Base-by-base conservation (phyloP, 2,329 filamentous ascomycete species). In the Stemphylium vesicarium region DNA sequence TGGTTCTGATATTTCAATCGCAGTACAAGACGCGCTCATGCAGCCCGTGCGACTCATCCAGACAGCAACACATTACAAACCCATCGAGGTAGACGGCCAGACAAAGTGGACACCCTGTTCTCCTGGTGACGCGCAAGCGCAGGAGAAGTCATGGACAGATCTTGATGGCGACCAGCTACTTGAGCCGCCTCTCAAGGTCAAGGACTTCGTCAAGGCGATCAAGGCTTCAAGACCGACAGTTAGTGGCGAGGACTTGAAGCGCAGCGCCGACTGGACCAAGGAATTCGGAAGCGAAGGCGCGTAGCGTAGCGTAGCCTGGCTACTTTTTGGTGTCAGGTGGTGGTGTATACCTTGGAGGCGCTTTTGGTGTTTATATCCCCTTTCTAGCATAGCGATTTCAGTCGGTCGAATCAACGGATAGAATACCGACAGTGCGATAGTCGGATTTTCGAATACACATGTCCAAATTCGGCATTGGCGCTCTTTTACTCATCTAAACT, bases 21-120 rank as follows among this genome's bases (percentile, higher is more conserved):
- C 92, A 3, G 95, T 98, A 16, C 95, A 99, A 76, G 91, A 96
- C 73, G 95, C 95, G 0, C 81, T 99, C 35, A 99, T 99, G 95
- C 92, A 97, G 72, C 96, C 95, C 1, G 91, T 99, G 58, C 85
- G 95, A 59, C 96, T 97, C 78, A 98, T 99, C 65, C 89, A 98
- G 75, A 96, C 93, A 60, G 94, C 95, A 15, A 99, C 95, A 48
- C 95, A 99, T 80, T 99, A 98, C 79, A 97, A 97, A 77, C 88
- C 90, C 80, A 94, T 96, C 29, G 84, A 83, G 65, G 82, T 87
- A 53, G 89, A 96, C 39, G 85, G 82, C 31, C 72, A 73, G 54
- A 81, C 84, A 54, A 91, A 88, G 75, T 75, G 92, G 56, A 98
- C 92, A 0, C 96, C 95, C 0, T 99, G 95, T 80, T 97, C 93